Conservation (phyloP, 2,329 filamentous ascomycete genomes). For the Scytalidium sp. region DNA sequence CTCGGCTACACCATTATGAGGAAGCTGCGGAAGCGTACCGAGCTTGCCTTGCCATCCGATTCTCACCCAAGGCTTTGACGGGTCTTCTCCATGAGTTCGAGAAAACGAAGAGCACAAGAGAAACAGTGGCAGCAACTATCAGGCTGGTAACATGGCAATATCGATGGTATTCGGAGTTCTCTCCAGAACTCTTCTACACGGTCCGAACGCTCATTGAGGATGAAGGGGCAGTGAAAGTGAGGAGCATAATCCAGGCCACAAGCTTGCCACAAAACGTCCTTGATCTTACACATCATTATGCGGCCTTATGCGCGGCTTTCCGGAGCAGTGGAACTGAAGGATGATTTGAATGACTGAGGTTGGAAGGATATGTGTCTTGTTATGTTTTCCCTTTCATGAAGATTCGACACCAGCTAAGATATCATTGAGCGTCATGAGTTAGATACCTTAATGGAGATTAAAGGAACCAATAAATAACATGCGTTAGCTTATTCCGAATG, state of each 20-base stretch:
- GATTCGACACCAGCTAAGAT: too few species aligned
- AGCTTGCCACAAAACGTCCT: slow-evolving; percentile 90
- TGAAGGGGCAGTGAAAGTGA: slow-evolving; percentile 93
- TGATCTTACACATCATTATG: slow-evolving; percentile 94
- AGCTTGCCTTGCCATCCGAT: slow-evolving; percentile 80
- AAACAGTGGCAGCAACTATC: slow-evolving; percentile 82
- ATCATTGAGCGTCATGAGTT: too few species aligned
- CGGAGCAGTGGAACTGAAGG: slow-evolving; percentile 70
- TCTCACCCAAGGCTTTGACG: slow-evolving; percentile 87
- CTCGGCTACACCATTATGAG: slow-evolving; percentile 86
- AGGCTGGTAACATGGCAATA: slow-evolving; percentile 97
- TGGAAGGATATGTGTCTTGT: neutral
- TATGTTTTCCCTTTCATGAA: too few species aligned
- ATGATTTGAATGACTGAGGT: slow-evolving; percentile 8
- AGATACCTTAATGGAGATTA: too few species aligned
- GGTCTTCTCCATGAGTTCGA: slow-evolving; percentile 82
- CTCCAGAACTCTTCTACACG: slow-evolving; percentile 81
- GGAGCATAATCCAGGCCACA: slow-evolving; percentile 95
- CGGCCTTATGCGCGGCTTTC: slow-evolving; percentile 90
- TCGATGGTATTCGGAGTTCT: slow-evolving; percentile 99
- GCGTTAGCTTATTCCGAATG: too few species aligned
- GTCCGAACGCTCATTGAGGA: slow-evolving; percentile 94
- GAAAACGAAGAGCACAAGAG: slow-evolving; percentile 72
- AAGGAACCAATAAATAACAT: too few species aligned
- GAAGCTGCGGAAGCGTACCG: slow-evolving; percentile 94